Evolutionary conservation across 1,284 basidiomycete genomes (phyloP), one percentile per base, ranked within the genome.

Genomic region (Rugosomyces carneus): DNA sequence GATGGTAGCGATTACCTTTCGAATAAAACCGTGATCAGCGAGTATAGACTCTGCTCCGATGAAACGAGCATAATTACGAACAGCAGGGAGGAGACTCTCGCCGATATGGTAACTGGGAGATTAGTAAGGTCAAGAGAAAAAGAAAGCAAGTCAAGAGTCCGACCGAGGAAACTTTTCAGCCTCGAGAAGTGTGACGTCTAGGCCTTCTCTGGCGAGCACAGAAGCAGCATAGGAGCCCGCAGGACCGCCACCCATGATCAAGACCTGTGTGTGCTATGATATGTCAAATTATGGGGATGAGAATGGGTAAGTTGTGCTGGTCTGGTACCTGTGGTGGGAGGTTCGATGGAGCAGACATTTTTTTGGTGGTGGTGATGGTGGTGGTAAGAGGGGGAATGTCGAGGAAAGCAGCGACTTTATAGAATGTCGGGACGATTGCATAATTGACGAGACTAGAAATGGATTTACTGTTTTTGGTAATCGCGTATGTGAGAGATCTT

Each of bases 201-300:
- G 59, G 2, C 86, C 85, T 62, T 89, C 86, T 35, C 80, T 67
- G 2, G 81, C 80, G 13, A 89, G 74, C 27, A 72, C 79, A n/a
- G 80, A 69, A 2, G 84, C 84, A 36, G 82, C 72, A 58, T 85
- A 89, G 48, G 76, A 78, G 21, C 85, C 85, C 15, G 76, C 78
- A 7, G 85, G 85, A n/a, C 86, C 86, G 40, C 76, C 79, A n/a
- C 79, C 78, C 16, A 81, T 60, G 36, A 81, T 60, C 15, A 81
- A 72, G 40, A 80, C 66, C 41, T 75, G 70, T 0, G 69, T 58
- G 45, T 72, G 68, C 76, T 80, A 51, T 20, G 44, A 8, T 34
- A 45, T 37, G 36, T 3, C 27, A 10, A n/a, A 32, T 2, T 3
- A 16, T 23, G 15, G 38, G 46, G 16, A 43, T 29, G 2, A 36